A percentile compares a stretch with the other conserved stretches of the same genome.
These are phyloP conservation scores for Straminergon stramineum DNA, from an alignment of 225 moss, liverwort and hornwort genomes.

Conservation along the genomic window DNA sequence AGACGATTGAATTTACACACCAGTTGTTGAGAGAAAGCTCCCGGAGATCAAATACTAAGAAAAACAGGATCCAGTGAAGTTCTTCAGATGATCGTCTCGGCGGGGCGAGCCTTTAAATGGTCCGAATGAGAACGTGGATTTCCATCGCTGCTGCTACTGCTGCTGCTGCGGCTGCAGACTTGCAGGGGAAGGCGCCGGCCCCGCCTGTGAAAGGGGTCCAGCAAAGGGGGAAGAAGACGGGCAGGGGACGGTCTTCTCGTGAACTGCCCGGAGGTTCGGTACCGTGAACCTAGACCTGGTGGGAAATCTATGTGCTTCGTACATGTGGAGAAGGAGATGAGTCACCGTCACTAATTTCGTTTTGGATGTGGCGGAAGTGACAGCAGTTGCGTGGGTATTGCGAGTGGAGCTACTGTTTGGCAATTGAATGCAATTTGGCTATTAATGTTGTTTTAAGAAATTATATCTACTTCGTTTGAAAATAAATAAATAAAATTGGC, in stretches of 20 bases:
- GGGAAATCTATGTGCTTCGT: rapidly evolving
- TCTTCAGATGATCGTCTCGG: background rate
- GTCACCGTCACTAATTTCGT: background rate
- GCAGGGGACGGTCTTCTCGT: background rate
- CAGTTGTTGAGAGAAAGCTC: background rate
- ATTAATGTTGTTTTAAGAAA: too few species aligned
- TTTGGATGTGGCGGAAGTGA: background rate
- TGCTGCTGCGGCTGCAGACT: background rate
- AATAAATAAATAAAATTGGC: background rate
- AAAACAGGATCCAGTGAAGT: background rate
- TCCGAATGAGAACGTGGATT: background rate
- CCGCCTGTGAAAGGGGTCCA: background rate
- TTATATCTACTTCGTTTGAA: background rate
- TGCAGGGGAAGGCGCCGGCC: background rate
- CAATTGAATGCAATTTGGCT: background rate
- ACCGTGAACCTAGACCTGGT: background rate
- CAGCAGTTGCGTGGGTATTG: background rate
- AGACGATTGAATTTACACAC: background rate
- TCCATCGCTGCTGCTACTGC: background rate
- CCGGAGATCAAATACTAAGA: too few species aligned
- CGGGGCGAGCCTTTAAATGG: background rate
- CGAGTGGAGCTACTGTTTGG: background rate
- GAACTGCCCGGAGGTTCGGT: background rate
- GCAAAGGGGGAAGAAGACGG: background rate
- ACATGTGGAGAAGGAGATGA: background rate